Conservation (phyloP, 78 protist genomes). For the Acrasis kona region DNA sequence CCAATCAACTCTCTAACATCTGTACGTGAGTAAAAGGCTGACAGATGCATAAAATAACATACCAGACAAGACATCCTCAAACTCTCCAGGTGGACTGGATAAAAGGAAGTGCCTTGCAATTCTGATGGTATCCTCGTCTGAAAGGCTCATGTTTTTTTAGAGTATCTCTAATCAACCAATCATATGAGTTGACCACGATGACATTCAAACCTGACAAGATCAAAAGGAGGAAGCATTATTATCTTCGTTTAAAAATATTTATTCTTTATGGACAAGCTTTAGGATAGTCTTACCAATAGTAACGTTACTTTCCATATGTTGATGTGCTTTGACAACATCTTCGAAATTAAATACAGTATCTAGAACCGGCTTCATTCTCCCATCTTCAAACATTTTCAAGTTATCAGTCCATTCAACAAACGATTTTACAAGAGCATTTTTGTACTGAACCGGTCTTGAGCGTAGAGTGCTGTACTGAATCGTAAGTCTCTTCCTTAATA, state of each 20-base stretch:
- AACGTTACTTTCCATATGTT: not conserved
- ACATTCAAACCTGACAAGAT: too few relatives aligned
- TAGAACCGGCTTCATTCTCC: not conserved
- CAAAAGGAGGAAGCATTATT: too few relatives aligned
- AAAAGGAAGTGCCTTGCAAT: not conserved
- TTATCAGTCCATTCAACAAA: not conserved
- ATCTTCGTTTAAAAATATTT: too few relatives aligned
- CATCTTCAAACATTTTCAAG: not conserved
- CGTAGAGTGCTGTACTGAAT: slow-evolving; percentile 1
- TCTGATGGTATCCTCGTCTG: not conserved
- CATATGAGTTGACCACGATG: too few relatives aligned
- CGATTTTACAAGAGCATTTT: not conserved
- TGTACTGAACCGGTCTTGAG: not conserved
- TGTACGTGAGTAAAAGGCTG: not conserved
- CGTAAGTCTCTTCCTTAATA: slow-evolving; percentile 1
- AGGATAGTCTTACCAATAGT: slow-evolving; percentile 7
- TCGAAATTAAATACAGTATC: not conserved
- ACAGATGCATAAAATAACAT: not conserved
- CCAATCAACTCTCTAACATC: not conserved
- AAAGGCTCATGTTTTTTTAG: too few relatives aligned
- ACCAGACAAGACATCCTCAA: not conserved
- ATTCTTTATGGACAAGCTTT: too few relatives aligned
- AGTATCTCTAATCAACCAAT: too few relatives aligned
- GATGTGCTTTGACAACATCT: not conserved
- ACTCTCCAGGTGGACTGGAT: not conserved